A percentile compares a stretch with the other conserved stretches of the same genome.
Conservation (phyloP, 306 rosid species). For the Dryas octopetala region DNA sequence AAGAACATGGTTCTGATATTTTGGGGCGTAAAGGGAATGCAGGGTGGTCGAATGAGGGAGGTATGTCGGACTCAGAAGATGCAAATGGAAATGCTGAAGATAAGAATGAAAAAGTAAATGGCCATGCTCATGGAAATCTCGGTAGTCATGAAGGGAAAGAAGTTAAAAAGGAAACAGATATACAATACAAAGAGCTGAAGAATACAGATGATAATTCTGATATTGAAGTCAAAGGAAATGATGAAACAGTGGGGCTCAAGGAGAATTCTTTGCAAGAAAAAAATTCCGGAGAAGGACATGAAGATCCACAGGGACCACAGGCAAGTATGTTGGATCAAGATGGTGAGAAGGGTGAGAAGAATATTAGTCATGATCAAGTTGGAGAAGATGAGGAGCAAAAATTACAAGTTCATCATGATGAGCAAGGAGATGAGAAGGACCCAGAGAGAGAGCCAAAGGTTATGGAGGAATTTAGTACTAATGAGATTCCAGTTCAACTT, state of each 20-base stretch:
- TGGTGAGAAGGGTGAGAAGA: neutral
- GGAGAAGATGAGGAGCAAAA: neutral
- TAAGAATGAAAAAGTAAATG: neutral
- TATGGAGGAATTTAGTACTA: neutral
- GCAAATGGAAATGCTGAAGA: neutral
- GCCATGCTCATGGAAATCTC: neutral
- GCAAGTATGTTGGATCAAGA: neutral
- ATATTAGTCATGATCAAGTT: neutral
- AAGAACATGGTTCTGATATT: neutral
- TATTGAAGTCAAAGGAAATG: neutral
- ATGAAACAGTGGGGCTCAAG: neutral
- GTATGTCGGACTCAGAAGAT: neutral
- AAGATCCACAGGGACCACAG: neutral
- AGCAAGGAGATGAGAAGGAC: neutral
- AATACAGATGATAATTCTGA: neutral
- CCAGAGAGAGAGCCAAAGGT: neutral
- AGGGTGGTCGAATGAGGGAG: neutral
- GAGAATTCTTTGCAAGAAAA: neutral
- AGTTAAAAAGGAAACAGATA: neutral
- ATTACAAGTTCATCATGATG: neutral
- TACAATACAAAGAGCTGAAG: neutral
- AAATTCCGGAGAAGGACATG: neutral
- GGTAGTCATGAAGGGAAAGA: neutral
- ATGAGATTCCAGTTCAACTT: neutral
- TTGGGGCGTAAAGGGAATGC: constrained; percentile 15